A percentile compares a stretch with the other conserved stretches of the same genome.
These are phyloP conservation scores for Gillenia trifoliata DNA, from an alignment of 306 rosid genomes.

Conservation along the genomic window DNA sequence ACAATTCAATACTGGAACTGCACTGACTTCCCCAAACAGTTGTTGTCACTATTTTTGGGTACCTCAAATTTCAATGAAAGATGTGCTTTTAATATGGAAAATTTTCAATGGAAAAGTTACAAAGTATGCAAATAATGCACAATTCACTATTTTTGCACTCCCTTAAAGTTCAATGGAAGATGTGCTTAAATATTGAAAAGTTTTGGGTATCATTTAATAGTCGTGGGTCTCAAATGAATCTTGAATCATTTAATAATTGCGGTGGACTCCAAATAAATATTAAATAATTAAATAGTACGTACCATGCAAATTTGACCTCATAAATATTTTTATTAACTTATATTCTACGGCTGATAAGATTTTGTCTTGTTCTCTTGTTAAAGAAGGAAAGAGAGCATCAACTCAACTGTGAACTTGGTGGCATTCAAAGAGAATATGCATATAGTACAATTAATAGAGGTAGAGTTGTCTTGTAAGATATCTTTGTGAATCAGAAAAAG, in stretches of 20 bases:
- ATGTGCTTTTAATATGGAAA: too few relatives aligned
- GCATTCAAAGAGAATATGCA: too few relatives aligned
- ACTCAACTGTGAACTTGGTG: neutral
- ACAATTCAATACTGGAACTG: neutral
- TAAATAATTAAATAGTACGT: too few relatives aligned
- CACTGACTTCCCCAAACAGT: neutral
- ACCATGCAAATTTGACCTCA: too few relatives aligned
- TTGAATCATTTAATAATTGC: too few relatives aligned
- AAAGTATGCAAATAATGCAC: neutral
- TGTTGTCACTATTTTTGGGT: neutral
- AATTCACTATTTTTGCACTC: neutral
- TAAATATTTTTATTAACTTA: neutral
- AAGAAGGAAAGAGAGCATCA: neutral
- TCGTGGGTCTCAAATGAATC: too few relatives aligned
- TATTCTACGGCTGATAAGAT: neutral
- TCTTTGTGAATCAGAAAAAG: neutral
- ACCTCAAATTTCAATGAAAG: too few relatives aligned
- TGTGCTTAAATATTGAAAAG: too few relatives aligned
- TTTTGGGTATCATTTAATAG: too few relatives aligned
- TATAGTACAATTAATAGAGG: neutral
- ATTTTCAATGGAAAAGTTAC: too few relatives aligned
- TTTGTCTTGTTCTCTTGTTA: neutral
- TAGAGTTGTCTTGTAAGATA: neutral
- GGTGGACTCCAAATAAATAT: too few relatives aligned
- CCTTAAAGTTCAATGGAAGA: neutral